These are phyloP conservation scores for Xerocomus potaroensis DNA, from an alignment of 768 basidiomycete genomes.

Conservation along the genomic window DNA sequence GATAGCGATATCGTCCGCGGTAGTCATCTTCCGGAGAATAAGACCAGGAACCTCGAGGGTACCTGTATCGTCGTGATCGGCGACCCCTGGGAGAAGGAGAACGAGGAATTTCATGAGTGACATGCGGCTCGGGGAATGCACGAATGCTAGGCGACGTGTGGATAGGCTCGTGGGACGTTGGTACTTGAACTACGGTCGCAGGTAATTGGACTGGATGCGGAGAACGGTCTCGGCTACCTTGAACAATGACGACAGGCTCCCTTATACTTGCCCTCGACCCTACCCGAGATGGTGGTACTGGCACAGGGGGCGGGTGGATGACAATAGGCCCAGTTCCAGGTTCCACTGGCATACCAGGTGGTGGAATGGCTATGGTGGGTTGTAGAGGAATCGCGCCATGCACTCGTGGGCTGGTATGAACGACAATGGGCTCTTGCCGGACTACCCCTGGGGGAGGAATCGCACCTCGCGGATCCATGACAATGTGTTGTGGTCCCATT, in stretches of 20 bases:
- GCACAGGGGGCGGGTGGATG: conserved; percentile 19
- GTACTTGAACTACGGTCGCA: conserved; percentile 16
- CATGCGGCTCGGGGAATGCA: conserved; percentile 13
- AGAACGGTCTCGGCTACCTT: conserved; percentile 15
- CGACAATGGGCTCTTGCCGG: neutral
- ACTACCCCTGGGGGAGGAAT: conserved; percentile 21
- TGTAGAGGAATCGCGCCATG: conserved; percentile 6
- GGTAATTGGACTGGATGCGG: conserved; percentile 19
- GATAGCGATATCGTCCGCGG: conserved; percentile 7
- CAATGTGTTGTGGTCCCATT: conserved; percentile 5
- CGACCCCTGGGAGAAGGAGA: conserved; percentile 4
- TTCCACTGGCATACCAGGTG: neutral
- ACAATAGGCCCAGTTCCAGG: conserved; percentile 8
- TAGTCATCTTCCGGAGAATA: conserved; percentile 17
- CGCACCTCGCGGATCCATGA: conserved; percentile 11
- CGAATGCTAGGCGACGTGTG: conserved; percentile 25
- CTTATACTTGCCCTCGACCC: conserved; percentile 15
- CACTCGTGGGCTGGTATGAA: conserved; percentile 3
- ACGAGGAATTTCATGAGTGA: conserved; percentile 9
- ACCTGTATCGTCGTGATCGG: neutral
- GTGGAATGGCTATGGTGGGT: neutral
- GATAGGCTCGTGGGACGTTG: conserved; percentile 9
- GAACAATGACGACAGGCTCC: conserved; percentile 14
- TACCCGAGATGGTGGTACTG: conserved; percentile 12
- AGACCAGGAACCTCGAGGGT: conserved; percentile 19